Evolutionary conservation across 2,329 filamentous ascomycete species (phyloP), one percentile per base, ranked within the genome.

Genomic region (Alternaria sp.): DNA sequence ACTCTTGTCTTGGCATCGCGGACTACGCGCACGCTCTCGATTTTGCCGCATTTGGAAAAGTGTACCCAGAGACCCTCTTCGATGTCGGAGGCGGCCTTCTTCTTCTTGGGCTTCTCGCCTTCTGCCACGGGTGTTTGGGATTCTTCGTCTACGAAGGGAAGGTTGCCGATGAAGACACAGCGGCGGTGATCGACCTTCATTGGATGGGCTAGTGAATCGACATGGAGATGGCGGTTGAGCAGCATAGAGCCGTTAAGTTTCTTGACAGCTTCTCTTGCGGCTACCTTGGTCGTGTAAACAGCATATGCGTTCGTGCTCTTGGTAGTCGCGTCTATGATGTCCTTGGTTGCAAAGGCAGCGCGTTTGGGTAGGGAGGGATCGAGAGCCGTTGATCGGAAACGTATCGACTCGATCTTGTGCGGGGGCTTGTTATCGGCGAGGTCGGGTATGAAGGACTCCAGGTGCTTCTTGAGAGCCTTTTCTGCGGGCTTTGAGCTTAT

Each of bases 101-200:
- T 89, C 81, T 92, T 93, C 43, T 72, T 73, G 15, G 62, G 51
- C 36, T 92, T 92, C 73, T 90, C 87, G 54, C 88, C 90, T 44
- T 89, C 88, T 32, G 89, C 85, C 53, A 82, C 81, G 47, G 85
- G 87, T 21, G 91, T 81, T 54, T 91, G 85, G 43, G 88, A 91
- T 81, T 97, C 94, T 69, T 97, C 93, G 74, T 97, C 95, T 15
- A 99, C 93, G 74, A 99, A 99, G 53, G 93, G 93, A 1, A 99
- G 86, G 76, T 99, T 99, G 50, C 96, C 96, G 25, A 99, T 92
- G 75, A 99, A 99, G 15, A 99, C 90, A 79, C 96, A 99, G 58
- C 94, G 91, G 62, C 91, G 90, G 79, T 97, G 90, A 76, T 97
- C 95, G 17, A 90, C 88, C 44, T 90, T 88, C 13, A 91, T 86